Evolutionary conservation across 2,329 filamentous ascomycete species (phyloP), one percentile per base, ranked within the genome.

Genomic region (Alternaria incomplexa): DNA sequence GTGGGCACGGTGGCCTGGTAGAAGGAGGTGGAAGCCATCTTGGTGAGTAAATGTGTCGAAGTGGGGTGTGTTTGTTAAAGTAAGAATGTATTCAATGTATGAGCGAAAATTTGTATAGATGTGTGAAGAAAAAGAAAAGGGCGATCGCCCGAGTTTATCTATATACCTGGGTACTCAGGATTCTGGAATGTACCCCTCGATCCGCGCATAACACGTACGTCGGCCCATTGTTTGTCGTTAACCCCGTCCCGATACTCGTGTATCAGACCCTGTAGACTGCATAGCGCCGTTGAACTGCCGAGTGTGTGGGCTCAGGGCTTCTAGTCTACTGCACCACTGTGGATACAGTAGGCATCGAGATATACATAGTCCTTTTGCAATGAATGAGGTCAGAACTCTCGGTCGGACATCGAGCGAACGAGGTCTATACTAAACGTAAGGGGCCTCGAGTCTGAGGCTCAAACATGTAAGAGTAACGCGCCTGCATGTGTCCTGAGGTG

Each of bases 21-120:
- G 59, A 71, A 72, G 30, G 62, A 63, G 56, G 66, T 66, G 20
- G 64, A 64, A 26, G 68, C 61, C 68, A 71, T 71, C 20, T 25
- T 64, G 50, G 58, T 22, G 30, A 48, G 20, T 15, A 17, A 20
- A 20, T 20, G 20, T 20, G 32, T 15, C 17, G 20, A 36, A 22
- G 48, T 51, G 28, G 17, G 28, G 4, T 25, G 48, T 40, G 20
- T 25, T 15, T 54, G 36, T 44, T 26, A 28, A 10, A 44, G 32
- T 26, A 54, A 23, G 23, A 43, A 15, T 30, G 8, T 8, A 26
- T 54, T 32, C 30, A 32, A 32, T 17, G 23, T 45, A 30, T 43
- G 53, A 26, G 53, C 26, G 44, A 22, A 26, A 22, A 40, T 36
- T 30, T 28, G 45, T 30, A 53, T 43, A 46, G 13, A 25, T 43